phyloP scores from a whole-genome alignment of 148 eudicot genomes.

The Rhododendron griersonianum region DNA sequence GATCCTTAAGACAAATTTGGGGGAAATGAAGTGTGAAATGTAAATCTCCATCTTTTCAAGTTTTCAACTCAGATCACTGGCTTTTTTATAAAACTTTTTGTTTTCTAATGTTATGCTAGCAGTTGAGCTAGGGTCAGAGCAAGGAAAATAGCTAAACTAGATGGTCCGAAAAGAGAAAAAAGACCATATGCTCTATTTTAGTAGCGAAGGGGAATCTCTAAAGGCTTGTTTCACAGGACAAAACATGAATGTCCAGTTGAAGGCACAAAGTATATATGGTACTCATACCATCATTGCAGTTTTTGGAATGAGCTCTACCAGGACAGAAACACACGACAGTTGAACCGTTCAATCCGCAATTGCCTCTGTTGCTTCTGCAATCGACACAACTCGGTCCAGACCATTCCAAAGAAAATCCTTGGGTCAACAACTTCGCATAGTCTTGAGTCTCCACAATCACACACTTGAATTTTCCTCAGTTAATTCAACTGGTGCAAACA shows the following conservation, averaged over 20 bases:
- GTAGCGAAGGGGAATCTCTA: background rate
- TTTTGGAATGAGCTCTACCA: conserved; percentile 26
- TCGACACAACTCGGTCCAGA: background rate
- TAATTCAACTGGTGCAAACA: background rate
- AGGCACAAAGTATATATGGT: background rate
- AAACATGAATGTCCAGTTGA: background rate
- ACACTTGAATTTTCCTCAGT: background rate
- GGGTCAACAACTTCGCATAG: background rate
- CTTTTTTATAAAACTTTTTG: background rate
- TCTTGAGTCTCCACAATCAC: background rate
- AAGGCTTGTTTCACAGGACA: background rate
- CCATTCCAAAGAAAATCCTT: conserved; percentile 1
- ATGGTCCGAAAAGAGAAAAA: background rate
- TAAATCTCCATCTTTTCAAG: background rate
- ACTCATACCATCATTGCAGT: conserved; percentile 11
- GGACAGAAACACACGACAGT: background rate
- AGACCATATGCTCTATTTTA: background rate
- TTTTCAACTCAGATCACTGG: background rate
- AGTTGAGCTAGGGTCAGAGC: background rate
- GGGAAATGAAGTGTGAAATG: background rate
- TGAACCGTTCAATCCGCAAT: no score
- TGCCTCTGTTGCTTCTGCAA: background rate
- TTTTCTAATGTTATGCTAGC: background rate
- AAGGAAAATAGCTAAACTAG: background rate
- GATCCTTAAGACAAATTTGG: background rate